Evolutionary conservation across 2,329 filamentous ascomycete genomes (phyloP), one percentile per base, ranked within the genome.

Genomic region (Ophiostoma sp.): DNA sequence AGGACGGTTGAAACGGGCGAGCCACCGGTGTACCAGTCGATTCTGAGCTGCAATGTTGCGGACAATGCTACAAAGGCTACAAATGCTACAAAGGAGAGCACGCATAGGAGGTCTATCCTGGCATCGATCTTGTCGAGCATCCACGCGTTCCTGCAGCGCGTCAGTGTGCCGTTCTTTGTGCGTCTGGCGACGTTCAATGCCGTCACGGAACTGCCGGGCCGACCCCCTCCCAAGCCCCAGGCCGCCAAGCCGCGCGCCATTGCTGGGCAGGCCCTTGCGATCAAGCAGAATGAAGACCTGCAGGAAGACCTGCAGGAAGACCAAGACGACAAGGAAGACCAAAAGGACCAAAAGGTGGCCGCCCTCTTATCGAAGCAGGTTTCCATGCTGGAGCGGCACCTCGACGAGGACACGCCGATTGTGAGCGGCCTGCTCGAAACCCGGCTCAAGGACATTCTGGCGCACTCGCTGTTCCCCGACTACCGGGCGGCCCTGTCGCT

Each of bases 401-500:
- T 72, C 27, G 17, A 17, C 31, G 71, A 70, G 3, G 73, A 74
- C 35, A 70, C 68, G 54, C 66, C 70, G 1, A 67, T 68, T 23
- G 71, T 72, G 48, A 57, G 48, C 27, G 33, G 33, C 11, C 52
- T 70, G 13, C 67, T 72, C 20, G 72, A 73, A 52, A 44, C 20
- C 60, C 67, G 54, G 2, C 68, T 73, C 41, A 72, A 69, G 35
- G 67, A 68, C 1, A 67, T 71, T 15, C 1, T 74, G n/a, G 36
- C 71, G 31, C 66, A 60, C n/a, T 11, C 48, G 4, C 44, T 72
- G 33, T 68, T 70, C 13, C 67, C 68, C 11, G 57, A 68, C 7
- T 41, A 60, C 11, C 35, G 39, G 20, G 8, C 33, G 13, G 23
- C 57, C 4, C 6, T 33, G 57, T 11, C 13, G 2, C 57, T 35